These are phyloP conservation scores for Protostelium mycophagum DNA, from an alignment of 78 protist species.

Conservation along the genomic window DNA sequence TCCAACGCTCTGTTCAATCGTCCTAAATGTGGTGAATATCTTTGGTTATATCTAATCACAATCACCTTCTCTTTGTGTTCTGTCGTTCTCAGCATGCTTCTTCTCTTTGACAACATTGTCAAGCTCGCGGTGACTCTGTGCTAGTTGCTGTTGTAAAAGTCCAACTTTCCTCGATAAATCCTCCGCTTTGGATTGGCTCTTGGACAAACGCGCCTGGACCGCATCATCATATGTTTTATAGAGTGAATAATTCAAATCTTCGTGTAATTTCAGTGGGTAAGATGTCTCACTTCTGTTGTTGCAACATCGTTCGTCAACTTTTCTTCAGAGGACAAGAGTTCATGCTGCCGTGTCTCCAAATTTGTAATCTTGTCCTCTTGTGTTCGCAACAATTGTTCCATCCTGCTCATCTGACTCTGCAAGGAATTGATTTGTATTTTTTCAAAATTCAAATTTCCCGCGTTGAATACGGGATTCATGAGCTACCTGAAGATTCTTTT, in stretches of 20 bases:
- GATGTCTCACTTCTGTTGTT: not conserved
- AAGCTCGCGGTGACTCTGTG: not conserved
- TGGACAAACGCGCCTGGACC: not conserved
- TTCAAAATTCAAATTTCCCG: too few relatives aligned
- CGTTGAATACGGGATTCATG: too few relatives aligned
- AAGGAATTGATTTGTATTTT: not conserved
- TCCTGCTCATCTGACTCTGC: not conserved
- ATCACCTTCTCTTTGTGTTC: not conserved
- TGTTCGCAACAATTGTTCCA: not conserved
- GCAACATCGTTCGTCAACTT: not conserved
- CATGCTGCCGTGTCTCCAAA: not conserved
- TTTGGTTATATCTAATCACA: not conserved
- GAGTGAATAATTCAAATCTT: not conserved
- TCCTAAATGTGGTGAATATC: not conserved
- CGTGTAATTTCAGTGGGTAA: too few relatives aligned
- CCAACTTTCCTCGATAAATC: not conserved
- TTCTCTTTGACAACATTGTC: not conserved
- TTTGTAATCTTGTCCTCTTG: not conserved
- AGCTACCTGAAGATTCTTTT: not conserved
- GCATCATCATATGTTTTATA: not conserved
- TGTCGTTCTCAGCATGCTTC: not conserved
- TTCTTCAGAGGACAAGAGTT: not conserved
- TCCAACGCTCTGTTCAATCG: slow-evolving; percentile 29
- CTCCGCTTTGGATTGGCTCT: not conserved
- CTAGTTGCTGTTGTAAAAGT: not conserved